A percentile compares a stretch with the other conserved stretches of the same genome.
phyloP scores from a whole-genome alignment of 768 basidiomycete species.

The Rhizopogon salebrosus region DNA sequence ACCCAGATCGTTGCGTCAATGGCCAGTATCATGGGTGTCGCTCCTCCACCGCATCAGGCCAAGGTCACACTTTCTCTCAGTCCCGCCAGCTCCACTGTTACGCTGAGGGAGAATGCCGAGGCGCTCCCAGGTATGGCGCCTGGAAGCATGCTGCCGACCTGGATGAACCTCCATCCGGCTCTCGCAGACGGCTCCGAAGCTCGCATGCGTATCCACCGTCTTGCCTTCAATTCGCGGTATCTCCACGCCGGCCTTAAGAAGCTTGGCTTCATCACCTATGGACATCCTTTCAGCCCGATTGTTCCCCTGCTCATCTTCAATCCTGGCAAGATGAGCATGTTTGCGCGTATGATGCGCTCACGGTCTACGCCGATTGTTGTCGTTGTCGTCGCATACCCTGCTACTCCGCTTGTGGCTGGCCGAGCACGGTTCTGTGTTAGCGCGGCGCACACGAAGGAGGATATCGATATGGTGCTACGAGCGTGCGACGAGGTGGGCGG shows the following conservation, averaged over 20 bases:
- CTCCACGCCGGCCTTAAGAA: constrained; percentile 80
- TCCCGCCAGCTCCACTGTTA: constrained; percentile 25
- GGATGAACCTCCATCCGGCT: constrained; percentile 69
- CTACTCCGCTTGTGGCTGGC: constrained; percentile 83
- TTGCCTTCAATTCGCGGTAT: constrained; percentile 95
- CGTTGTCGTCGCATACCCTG: constrained; percentile 89
- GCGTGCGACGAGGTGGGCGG: constrained; percentile 94
- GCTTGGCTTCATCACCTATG: constrained; percentile 96
- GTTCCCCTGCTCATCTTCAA: constrained; percentile 90
- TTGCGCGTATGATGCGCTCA: constrained; percentile 81
- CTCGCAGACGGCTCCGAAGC: constrained; percentile 86
- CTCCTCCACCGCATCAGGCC: constrained; percentile 31
- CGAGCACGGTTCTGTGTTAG: constrained; percentile 96
- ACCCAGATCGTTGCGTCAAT: constrained; percentile 89
- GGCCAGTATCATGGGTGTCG: constrained; percentile 94
- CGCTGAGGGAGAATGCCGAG: constrained; percentile 33
- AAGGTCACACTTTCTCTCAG: constrained; percentile 29
- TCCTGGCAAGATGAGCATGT: constrained; percentile 90
- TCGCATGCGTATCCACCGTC: constrained; percentile 68
- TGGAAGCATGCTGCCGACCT: constrained; percentile 58
- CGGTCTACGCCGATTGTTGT: constrained; percentile 68
- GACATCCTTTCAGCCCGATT: constrained; percentile 86
- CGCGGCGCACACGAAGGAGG: constrained; percentile 94
- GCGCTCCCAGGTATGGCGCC: constrained; percentile 65
- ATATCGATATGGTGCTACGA: constrained; percentile 78